Conservation (phyloP, 2,329 filamentous ascomycete genomes). For the Cladorrhinum sp. region DNA sequence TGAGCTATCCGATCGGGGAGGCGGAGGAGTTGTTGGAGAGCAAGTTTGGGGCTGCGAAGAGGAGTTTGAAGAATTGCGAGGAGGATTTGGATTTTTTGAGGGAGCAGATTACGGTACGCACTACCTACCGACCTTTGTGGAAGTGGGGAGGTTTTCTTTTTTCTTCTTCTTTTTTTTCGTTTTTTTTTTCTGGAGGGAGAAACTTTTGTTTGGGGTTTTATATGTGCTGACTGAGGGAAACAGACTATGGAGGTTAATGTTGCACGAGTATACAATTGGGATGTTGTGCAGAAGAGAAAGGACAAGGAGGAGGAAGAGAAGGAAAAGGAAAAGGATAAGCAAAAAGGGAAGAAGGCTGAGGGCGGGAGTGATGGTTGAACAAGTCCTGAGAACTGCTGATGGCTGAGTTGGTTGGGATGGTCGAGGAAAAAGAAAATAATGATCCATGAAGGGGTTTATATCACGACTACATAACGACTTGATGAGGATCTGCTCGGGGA, state of each 20-base stretch:
- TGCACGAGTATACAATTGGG: conserved; percentile 98
- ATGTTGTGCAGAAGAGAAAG: conserved; percentile 92
- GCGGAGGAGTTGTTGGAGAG: conserved; percentile 73
- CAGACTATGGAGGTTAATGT: conserved; percentile 96
- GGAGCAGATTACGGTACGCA: conserved; percentile 82
- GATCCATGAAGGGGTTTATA: not conserved
- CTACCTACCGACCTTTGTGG: no score
- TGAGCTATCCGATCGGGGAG: conserved; percentile 87
- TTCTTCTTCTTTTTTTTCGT: no score
- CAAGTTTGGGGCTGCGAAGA: conserved; percentile 76
- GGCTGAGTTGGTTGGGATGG: no score
- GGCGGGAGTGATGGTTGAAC: conserved; percentile 17
- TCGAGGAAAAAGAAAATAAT: not conserved
- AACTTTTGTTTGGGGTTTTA: not conserved
- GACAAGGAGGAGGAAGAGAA: conserved; percentile 67
- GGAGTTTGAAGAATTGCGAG: conserved; percentile 81
- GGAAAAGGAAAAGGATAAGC: conserved; percentile 34
- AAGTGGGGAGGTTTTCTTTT: no score
- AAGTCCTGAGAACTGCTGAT: no score
- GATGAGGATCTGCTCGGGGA: not conserved
- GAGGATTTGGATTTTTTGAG: conserved; percentile 94
- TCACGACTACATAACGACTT: not conserved
- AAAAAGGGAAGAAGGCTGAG: conserved; percentile 37
- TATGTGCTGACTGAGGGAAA: conserved; percentile 11
- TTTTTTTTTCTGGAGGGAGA: not conserved